phyloP scores from a whole-genome alignment of 1,284 basidiomycete genomes.

The Cryptococcus sp. region DNA sequence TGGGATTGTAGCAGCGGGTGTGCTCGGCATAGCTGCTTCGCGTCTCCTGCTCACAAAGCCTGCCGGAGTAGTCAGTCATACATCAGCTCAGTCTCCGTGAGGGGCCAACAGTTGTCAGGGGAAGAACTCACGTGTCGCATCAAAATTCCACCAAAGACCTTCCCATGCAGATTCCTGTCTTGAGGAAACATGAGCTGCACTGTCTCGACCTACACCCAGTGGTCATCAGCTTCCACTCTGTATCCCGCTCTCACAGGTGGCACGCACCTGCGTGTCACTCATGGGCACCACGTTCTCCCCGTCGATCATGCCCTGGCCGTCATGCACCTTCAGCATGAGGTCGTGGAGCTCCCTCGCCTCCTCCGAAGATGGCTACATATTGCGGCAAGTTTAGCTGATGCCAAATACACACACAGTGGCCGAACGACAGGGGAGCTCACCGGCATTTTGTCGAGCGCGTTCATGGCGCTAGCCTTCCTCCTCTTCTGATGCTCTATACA shows the following conservation, averaged over 20 bases:
- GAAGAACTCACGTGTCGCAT: conserved; percentile 58
- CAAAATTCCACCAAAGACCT: conserved; percentile 69
- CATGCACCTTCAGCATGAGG: conserved; percentile 59
- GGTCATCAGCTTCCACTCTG: neutral
- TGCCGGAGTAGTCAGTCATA: neutral
- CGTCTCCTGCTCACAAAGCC: conserved; percentile 22
- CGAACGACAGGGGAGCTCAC: conserved; percentile 16
- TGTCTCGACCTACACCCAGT: conserved; percentile 23
- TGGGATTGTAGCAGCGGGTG: neutral
- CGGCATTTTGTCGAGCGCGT: conserved; percentile 65
- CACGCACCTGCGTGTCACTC: conserved; percentile 42
- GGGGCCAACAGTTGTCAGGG: neutral
- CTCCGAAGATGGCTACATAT: conserved; percentile 56
- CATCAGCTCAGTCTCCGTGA: neutral
- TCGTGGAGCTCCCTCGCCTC: conserved; percentile 67
- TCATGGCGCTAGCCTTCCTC: conserved; percentile 56
- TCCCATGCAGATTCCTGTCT: conserved; percentile 77
- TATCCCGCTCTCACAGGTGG: neutral
- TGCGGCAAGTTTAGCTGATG: neutral
- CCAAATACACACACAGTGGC: too few species aligned
- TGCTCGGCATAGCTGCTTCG: neutral
- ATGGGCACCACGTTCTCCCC: conserved; percentile 43
- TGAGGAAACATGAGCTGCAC: conserved; percentile 71
- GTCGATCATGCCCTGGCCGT: conserved; percentile 30
- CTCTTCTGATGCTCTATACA: conserved; percentile 57